These are phyloP conservation scores for Niebla homalea DNA, from an alignment of 495 filamentous ascomycete genomes.

Conservation along the genomic window DNA sequence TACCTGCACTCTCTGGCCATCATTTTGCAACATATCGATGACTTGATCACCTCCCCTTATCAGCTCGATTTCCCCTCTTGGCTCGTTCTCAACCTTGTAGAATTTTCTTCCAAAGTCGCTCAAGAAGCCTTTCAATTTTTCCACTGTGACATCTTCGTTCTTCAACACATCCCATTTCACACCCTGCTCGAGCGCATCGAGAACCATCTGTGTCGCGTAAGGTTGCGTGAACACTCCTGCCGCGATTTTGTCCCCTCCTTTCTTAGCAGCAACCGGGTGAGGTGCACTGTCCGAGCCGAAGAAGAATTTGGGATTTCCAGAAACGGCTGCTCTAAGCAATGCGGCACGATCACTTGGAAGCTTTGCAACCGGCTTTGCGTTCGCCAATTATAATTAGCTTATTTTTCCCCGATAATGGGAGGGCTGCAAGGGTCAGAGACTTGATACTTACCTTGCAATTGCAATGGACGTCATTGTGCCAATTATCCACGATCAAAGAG, in stretches of 20 bases:
- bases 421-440: too few species aligned
- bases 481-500: conserved; percentile 63
- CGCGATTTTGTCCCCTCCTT: conserved; percentile 49
- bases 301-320: conserved; percentile 70
- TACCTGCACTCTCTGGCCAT: conserved; percentile 39
- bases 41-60: conserved; percentile 48
- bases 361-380: conserved; percentile 81
- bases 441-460: too few species aligned
- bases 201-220: conserved; percentile 61
- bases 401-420: too few species aligned
- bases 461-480: conserved; percentile 40
- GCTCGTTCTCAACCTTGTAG: conserved; percentile 39
- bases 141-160: conserved; percentile 54
- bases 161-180: conserved; percentile 50
- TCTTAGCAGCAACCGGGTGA: conserved; percentile 62
- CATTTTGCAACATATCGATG: conserved; percentile 32
- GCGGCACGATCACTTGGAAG: conserved; percentile 61
- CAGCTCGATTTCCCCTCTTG: conserved; percentile 43
- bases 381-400: conserved; percentile 37
- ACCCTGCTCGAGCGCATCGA: conserved; percentile 61
- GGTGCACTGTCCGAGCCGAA: conserved; percentile 62
- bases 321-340: conserved; percentile 53
- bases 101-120: conserved; percentile 61
- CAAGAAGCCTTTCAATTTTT: conserved; percentile 61
- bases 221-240: conserved; percentile 87